phyloP scores from a whole-genome alignment of 306 rosid genomes.

The Trifolium subterraneum region DNA sequence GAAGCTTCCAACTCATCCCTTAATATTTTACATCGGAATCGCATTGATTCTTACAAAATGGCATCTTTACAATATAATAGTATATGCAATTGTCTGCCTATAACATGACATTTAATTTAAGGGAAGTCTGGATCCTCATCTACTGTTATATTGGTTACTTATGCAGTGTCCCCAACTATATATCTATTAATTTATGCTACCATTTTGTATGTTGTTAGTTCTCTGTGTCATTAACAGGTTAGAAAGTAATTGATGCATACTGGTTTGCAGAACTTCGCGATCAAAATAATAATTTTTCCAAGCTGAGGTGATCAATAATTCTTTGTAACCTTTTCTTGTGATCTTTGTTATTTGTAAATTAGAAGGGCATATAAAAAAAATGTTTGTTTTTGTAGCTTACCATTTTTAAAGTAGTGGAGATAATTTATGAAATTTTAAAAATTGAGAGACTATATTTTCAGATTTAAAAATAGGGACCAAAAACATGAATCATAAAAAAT shows the following conservation, averaged over 20 bases:
- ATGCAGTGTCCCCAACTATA: constrained; percentile 42
- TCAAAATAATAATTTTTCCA: neutral
- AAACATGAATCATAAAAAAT: neutral
- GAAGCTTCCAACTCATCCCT: constrained; percentile 35
- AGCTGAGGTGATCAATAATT: constrained; percentile 1
- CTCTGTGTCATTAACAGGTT: constrained; percentile 38
- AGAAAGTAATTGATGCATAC: constrained; percentile 24
- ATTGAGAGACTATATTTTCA: neutral
- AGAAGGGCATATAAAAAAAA: constrained; percentile 24
- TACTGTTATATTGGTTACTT: constrained; percentile 13
- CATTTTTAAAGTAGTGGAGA: neutral
- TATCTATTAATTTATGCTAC: constrained; percentile 12
- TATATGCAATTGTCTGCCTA: constrained; percentile 34
- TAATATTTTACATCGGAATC: constrained; percentile 12
- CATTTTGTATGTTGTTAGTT: constrained; percentile 36
- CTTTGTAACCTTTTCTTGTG: neutral
- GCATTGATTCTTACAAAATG: constrained; percentile 23
- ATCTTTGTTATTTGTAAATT: constrained; percentile 4
- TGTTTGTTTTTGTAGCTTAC: neutral
- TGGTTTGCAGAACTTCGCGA: constrained; percentile 10
- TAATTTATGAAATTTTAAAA: no score
- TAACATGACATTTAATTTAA: constrained; percentile 34
- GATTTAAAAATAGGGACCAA: neutral
- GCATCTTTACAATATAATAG: constrained; percentile 39
- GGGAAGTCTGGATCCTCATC: constrained; percentile 10